Base-by-base conservation (phyloP, 2,329 filamentous ascomycete genomes). In the Juglanconis oblonga region DNA sequence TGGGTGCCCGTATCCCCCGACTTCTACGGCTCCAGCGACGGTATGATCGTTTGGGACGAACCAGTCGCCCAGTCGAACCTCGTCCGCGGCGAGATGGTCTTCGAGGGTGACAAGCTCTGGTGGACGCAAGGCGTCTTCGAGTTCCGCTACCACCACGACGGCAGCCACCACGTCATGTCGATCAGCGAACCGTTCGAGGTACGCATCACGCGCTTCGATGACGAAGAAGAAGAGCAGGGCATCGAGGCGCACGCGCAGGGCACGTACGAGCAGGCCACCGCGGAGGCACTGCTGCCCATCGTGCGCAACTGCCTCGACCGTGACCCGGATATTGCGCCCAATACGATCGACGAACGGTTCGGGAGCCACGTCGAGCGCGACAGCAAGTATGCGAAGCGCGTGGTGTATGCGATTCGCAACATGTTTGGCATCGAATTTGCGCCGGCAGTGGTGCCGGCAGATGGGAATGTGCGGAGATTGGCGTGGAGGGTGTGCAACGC, bases 361-460 rank as follows among this genome's bases (percentile, higher is more conserved):
- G 95, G 95, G 0, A 86, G 86, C 52, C 81, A 93, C 45, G 90
- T 97, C 1, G 92, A 97, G 70, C 81, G 92, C 31, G 90, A 97
- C 66, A 86, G 88, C 64, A 97, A 96, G 74, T 98, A 92, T 68
- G 89, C 94, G 1, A 91, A 87, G 74, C 81, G 95, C 47, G 90
- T 98, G 10, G 93, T 98, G 0, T 98, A 96, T 73, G 95, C 93
- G 4, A 91, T 99, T 33, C 89, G 91, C 64, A 90, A 96, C 72
- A 97, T 97, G 92, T 96, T 99, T 72, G 95, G 93, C 55, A 90
- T 99, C 62, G 95, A 99, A 73, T 93, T 99, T 71, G 91, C 95
- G 1, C 89, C 93, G 0, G 91, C 92, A 49, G 94, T 98, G 1
- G 95, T 99, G 36, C 87, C 90, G 55, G 92, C 93, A 0, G 95